phyloP scores from a whole-genome alignment of 768 basidiomycete species.

The Boletus rubroflammeus region DNA sequence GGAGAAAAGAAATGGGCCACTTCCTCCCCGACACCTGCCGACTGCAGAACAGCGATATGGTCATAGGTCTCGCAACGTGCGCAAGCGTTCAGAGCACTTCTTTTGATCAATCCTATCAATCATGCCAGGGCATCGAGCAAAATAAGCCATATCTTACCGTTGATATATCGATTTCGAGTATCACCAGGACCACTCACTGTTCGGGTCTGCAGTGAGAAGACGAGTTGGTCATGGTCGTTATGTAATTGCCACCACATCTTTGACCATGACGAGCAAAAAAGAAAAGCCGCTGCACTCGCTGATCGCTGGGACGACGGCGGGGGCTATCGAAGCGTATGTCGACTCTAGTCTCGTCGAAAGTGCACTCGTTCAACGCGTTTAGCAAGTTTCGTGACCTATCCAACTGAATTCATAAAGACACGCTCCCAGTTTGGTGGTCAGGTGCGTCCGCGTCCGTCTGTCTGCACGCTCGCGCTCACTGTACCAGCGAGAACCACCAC shows the following conservation, averaged over 20 bases:
- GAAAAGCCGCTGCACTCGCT: constrained; percentile 86
- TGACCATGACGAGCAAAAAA: constrained; percentile 48
- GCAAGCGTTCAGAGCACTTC: too few species aligned
- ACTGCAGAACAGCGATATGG: too few species aligned
- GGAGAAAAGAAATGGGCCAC: too few species aligned
- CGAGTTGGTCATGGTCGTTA: too few species aligned
- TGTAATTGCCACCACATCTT: background rate
- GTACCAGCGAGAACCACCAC: constrained; percentile 59
- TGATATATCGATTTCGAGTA: too few species aligned
- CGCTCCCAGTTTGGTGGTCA: constrained; percentile 87
- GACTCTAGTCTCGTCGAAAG: background rate
- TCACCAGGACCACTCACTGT: too few species aligned
- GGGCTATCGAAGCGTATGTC: constrained; percentile 86
- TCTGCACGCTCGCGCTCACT: background rate
- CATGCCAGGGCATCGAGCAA: too few species aligned
- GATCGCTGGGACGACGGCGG: constrained; percentile 88
- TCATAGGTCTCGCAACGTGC: too few species aligned
- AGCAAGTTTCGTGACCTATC: constrained; percentile 78
- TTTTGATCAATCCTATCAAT: too few species aligned
- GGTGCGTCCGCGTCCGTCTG: constrained; percentile 33
- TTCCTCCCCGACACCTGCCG: too few species aligned
- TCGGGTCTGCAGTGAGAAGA: too few species aligned
- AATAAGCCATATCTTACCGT: too few species aligned
- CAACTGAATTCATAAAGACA: constrained; percentile 92
- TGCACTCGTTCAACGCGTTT: constrained; percentile 32